These are phyloP conservation scores for Pseudocercospora macadamiae DNA, from an alignment of 2,329 filamentous ascomycete species.

Conservation along the genomic window DNA sequence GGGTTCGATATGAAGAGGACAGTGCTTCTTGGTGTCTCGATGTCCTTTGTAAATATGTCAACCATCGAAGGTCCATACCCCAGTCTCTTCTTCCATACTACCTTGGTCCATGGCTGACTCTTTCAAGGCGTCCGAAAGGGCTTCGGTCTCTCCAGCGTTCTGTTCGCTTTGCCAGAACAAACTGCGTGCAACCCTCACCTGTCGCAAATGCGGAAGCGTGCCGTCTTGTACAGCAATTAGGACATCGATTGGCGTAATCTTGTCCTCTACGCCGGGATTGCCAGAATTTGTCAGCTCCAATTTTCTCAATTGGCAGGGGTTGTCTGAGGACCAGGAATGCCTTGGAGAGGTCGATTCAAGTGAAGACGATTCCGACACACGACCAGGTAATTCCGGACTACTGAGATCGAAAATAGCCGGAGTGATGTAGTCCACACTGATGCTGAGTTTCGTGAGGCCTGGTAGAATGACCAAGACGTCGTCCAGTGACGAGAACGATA, in stretches of 20 bases:
- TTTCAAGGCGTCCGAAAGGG: constrained; percentile 42
- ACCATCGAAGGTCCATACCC: constrained; percentile 33
- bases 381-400: not conserved
- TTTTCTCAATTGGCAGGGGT: constrained; percentile 39
- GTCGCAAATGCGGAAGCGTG: constrained; percentile 43
- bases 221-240: constrained; percentile 46
- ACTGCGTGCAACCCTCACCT: constrained; percentile 42
- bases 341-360: constrained; percentile 8
- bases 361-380: not conserved
- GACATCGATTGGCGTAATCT: constrained; percentile 47
- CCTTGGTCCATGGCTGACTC: constrained; percentile 31
- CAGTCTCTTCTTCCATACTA: constrained; percentile 18
- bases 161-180: constrained; percentile 43
- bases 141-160: constrained; percentile 42
- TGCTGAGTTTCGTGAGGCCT: constrained; percentile 42
- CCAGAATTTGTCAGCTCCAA: constrained; percentile 47
- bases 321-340: constrained; percentile 14
- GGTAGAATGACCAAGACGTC: constrained; percentile 46
- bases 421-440: constrained; percentile 54
- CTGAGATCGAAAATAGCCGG: constrained; percentile 42
- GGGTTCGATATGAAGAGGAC: no score
- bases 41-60: no score
- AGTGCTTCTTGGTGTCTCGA: no score
- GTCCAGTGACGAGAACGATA: constrained; percentile 45
- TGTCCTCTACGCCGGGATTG: constrained; percentile 39